Evolutionary conservation across 1,284 basidiomycete genomes (phyloP).

Genomic region (Apiotrichum laibachii): DNA sequence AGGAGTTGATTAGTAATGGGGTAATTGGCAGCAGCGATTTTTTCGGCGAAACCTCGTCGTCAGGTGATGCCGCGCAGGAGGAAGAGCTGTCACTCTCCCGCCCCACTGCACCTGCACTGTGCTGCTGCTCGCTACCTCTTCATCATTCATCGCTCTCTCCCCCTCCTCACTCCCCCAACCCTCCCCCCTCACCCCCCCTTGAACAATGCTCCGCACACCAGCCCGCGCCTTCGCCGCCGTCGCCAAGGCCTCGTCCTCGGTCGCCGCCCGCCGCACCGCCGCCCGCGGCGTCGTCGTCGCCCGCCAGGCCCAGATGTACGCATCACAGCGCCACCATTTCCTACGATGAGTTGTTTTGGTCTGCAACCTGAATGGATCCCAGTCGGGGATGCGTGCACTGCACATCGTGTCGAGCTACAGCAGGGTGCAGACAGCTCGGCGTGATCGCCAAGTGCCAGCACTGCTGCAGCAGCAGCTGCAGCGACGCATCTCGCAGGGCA

Average conservation of each 20-base stretch:
- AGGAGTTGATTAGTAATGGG: no score
- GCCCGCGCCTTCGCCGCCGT: conserved; percentile 31
- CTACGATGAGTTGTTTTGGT: not conserved
- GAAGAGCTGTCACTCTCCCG: no score
- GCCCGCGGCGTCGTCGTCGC: conserved; percentile 14
- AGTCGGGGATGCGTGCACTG: no score
- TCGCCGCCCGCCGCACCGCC: conserved; percentile 19
- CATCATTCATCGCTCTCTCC: not conserved
- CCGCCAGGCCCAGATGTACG: conserved; percentile 14
- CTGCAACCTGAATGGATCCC: no score
- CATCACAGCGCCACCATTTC: not conserved
- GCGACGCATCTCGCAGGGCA: no score
- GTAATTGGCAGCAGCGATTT: no score
- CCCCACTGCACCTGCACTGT: no score
- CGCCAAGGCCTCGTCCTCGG: conserved; percentile 14
- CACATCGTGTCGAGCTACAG: no score
- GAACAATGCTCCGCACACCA: conserved; percentile 40
- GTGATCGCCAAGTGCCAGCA: not conserved
- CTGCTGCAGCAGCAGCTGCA: not conserved
- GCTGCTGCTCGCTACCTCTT: not conserved
- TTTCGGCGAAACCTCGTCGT: no score
- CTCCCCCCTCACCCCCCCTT: no score
- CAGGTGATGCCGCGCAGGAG: no score
- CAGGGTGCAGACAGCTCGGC: no score
- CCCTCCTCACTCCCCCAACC: conserved; percentile 3